These are phyloP conservation scores for Syzygium syzygioides DNA, from an alignment of 441 rosid genomes.

Conservation along the genomic window DNA sequence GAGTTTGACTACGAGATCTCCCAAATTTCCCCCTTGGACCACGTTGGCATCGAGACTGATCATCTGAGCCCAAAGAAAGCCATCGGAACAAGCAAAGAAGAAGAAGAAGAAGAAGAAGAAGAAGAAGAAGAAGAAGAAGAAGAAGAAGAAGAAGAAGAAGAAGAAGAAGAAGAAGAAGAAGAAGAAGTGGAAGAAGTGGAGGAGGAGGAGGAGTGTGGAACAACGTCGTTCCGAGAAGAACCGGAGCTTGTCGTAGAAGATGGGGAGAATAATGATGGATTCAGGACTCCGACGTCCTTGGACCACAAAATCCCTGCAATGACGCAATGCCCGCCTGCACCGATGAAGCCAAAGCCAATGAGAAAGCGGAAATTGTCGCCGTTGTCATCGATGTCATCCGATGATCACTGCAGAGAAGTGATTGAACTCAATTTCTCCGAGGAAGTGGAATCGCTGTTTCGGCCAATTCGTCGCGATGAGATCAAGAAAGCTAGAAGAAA, in stretches of 20 bases:
- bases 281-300: constrained; percentile 62
- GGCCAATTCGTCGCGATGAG: constrained; percentile 27
- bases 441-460: constrained; percentile 46
- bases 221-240: not conserved
- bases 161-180: not conserved
- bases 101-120: not conserved
- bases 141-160: not conserved
- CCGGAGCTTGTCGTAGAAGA: not conserved
- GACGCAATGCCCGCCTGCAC: constrained; percentile 64
- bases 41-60: not conserved
- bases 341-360: constrained; percentile 35
- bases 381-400: not conserved
- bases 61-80: not conserved
- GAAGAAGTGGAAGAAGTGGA: not conserved
- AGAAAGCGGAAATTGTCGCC: constrained; percentile 28
- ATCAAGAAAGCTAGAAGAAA: constrained; percentile 56
- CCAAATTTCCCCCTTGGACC: not conserved
- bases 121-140: not conserved
- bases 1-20: not conserved
- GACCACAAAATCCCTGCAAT: constrained; percentile 48
- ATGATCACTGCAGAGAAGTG: constrained; percentile 5
- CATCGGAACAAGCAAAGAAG: not conserved
- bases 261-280: constrained; percentile 38
- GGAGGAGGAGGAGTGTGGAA: not conserved
- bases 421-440: constrained; percentile 29